phyloP scores from a whole-genome alignment of 2,329 filamentous ascomycete genomes.

The Aspergillus unguis region DNA sequence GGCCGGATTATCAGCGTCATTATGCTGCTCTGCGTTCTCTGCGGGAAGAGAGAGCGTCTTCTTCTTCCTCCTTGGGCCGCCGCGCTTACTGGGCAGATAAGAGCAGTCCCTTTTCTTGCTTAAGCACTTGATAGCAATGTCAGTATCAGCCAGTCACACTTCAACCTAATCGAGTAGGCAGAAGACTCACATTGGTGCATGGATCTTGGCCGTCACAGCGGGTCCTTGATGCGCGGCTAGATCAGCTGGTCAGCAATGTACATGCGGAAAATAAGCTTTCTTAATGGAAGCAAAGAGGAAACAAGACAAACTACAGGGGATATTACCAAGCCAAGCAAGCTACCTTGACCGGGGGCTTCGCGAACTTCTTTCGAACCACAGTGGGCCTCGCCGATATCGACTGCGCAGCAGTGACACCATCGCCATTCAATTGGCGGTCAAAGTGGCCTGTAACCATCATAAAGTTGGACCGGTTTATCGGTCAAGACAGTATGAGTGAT shows the following conservation, averaged over 20 bases:
- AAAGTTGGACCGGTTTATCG: conserved; percentile 3
- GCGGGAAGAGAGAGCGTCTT: conserved; percentile 28
- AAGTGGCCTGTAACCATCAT: conserved; percentile 24
- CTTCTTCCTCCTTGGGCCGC: conserved; percentile 39
- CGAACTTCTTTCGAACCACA: conserved; percentile 42
- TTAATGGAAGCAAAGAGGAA: not conserved
- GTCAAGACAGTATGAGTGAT: not conserved
- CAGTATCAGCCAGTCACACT: not conserved
- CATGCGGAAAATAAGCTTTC: conserved; percentile 8
- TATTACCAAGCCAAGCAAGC: conserved; percentile 44
- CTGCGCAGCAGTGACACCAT: conserved; percentile 21
- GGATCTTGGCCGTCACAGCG: conserved; percentile 45
- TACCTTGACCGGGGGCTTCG: conserved; percentile 45
- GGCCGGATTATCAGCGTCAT: conserved; percentile 21
- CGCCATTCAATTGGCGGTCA: conserved; percentile 14
- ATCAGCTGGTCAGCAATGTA: conserved; percentile 2
- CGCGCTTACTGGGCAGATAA: conserved; percentile 44
- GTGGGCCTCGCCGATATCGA: conserved; percentile 26
- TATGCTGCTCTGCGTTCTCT: conserved; percentile 20
- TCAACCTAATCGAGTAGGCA: not conserved
- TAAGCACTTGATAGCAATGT: conserved; percentile 32
- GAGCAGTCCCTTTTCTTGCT: conserved; percentile 41
- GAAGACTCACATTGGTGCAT: conserved; percentile 40
- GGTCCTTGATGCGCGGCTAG: conserved; percentile 42
- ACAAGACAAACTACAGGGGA: not conserved